Evolutionary conservation across 345 rosid species (phyloP), one percentile per base, ranked within the genome.

Genomic region (Lumnitzera littorea): DNA sequence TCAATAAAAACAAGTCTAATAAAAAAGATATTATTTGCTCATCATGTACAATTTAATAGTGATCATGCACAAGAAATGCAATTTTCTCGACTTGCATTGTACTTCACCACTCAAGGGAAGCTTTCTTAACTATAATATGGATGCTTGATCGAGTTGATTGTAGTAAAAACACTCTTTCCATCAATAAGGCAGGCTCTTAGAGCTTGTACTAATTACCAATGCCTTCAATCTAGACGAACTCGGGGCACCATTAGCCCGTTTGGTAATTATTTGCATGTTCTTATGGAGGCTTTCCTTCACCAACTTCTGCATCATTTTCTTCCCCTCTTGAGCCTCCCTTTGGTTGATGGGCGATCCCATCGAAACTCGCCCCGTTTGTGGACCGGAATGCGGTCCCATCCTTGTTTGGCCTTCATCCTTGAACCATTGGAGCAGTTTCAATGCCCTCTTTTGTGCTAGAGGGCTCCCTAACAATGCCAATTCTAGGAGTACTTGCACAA

Each of bases 321-420:
- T 88, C 46, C 95, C 95, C 69, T 86, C 90, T 60, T 63, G 76
- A 14, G 78, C 84, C 14, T 72, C 76, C 65, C 59, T 12, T 13
- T 82, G 76, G 0, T 67, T 81, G 58, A 73, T 52, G 8, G 88
- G 96, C 13, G 96, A 86, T 11, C 89, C 91, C 51, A 83, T 73
- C 13, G 72, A 65, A 9, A 67, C 24, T 66, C 84, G 73, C 36
- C 86, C 77, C 11, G 86, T 64, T 62, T 87, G 99, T 0, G 99
- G 97, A 41, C 99, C 99, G 0, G 99, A 94, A 72, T 94, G 99
- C 7, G 88, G 96, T n/a, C 95, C 96, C 76, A 94, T 80, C 70
- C 77, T 81, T 14, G 71, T 63, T 64, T 83, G 85, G 70, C 97
- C 81, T 72, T 82, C 99, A 16, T 90, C 95, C 68, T 87, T 90